Evolutionary conservation across 2,329 filamentous ascomycete genomes (phyloP).

Genomic region (Penicillium olsonii): DNA sequence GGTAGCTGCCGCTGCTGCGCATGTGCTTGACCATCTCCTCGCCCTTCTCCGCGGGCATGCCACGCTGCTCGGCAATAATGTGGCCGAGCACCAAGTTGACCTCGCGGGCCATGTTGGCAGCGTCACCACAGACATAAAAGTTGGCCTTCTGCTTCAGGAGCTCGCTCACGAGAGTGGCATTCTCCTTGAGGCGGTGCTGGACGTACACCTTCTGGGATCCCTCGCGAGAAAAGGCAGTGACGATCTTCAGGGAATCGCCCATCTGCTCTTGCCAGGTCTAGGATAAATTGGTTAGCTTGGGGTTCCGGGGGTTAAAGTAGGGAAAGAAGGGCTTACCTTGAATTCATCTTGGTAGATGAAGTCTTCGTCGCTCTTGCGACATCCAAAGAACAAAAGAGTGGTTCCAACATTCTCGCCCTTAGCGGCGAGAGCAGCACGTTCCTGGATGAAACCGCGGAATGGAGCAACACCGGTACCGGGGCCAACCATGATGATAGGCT

Average conservation of each 20-base stretch:
- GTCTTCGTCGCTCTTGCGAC: constrained; percentile 83
- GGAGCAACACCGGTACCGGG: constrained; percentile 96
- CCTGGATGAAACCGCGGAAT: constrained; percentile 93
- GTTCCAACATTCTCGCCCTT: constrained; percentile 80
- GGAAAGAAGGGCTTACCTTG: constrained; percentile 65
- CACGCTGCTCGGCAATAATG: constrained; percentile 82
- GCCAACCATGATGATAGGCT: constrained; percentile 93
- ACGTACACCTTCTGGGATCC: constrained; percentile 89
- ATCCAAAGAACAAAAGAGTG: constrained; percentile 93
- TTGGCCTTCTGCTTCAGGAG: constrained; percentile 82
- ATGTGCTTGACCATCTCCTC: constrained; percentile 98
- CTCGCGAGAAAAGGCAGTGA: constrained; percentile 95
- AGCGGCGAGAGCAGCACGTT: constrained; percentile 80
- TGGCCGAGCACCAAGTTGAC: constrained; percentile 84
- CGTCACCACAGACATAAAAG: constrained; percentile 98
- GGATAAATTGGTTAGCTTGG: constrained; percentile 28
- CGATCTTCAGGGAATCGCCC: constrained; percentile 84
- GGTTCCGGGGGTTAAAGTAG: background rate
- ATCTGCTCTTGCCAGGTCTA: constrained; percentile 81
- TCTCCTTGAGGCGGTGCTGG: constrained; percentile 85
- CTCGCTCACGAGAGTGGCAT: constrained; percentile 80
- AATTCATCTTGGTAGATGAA: constrained; percentile 92
- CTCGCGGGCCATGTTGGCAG: constrained; percentile 93
- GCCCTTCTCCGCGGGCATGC: constrained; percentile 79
- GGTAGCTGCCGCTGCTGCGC: constrained; percentile 93